Conservation (phyloP, 441 rosid species). For the Rhodomyrtus psidioides region DNA sequence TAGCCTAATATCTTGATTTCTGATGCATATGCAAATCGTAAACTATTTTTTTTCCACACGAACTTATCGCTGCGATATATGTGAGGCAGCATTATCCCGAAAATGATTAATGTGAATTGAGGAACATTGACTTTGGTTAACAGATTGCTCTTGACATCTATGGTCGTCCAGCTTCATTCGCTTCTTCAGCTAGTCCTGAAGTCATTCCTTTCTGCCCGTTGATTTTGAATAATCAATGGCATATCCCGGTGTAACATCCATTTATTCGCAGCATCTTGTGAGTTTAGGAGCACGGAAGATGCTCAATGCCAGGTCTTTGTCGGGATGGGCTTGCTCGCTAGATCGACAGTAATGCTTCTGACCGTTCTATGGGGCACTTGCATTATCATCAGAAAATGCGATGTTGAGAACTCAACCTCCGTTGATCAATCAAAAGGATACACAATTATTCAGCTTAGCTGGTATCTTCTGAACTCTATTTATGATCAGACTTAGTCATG, state of each 20-base stretch:
- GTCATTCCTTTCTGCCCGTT: not conserved
- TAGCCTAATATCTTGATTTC: not conserved
- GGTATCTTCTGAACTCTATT: not conserved
- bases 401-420: conserved; percentile 3
- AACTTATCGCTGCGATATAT: not conserved
- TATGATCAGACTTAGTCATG: not conserved
- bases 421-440: not conserved
- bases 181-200: not conserved
- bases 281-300: conserved; percentile 14
- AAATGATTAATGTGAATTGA: too few relatives aligned
- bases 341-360: conserved; percentile 18
- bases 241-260: not conserved
- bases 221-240: not conserved
- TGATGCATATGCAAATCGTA: not conserved
- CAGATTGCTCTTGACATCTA: not conserved
- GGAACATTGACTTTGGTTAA: not conserved
- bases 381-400: conserved; percentile 11
- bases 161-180: not conserved
- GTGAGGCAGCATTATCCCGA: too few relatives aligned
- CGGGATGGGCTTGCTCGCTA: conserved; percentile 15
- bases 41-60: not conserved
- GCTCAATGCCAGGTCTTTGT: conserved; percentile 20
- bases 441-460: conserved; percentile 6
- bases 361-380: conserved; percentile 22
- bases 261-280: conserved; percentile 9